Base-by-base conservation (phyloP, 768 basidiomycete species). In the Mycena epipterygia region DNA sequence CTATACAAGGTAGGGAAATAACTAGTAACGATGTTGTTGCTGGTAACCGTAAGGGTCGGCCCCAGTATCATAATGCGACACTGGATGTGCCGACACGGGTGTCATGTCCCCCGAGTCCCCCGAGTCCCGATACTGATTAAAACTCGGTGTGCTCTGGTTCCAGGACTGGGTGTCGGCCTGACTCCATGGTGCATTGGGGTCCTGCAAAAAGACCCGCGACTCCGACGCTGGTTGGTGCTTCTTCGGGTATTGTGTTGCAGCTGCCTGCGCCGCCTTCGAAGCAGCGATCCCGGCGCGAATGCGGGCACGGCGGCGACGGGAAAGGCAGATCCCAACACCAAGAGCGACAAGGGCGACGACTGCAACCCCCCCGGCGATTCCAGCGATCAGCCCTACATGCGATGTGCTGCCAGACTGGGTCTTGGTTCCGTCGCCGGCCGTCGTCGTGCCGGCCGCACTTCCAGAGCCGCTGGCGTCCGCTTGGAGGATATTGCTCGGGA, bases 401-500 rank as follows among this genome's bases (percentile, higher is more conserved):
- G 64, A 62, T 39, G 58, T 63, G 39, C 64, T 41, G 33, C 21
- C n/a, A 17, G 25, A 2, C 21, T n/a, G n/a, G n/a, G 23, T 8
- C 13, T 35, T 17, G 25, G 7, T 27, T 7, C 35, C 35, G 13
- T 3, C 27, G 21, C 19, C 41, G 51, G 25, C 42, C 11, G 70
- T 23, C 1, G 61, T 41, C 2, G 46, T 12, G 66, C 58, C n/a
- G 13, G 55, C 33, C 7, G 79, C 78, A 46, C 71, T 73, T 16
- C 76, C 80, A 12, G 77, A 74, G 4, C 84, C 90, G 48, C 78
- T 83, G 5, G 80, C 89, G 79, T 68, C 80, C 65, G 81, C 78
- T 12, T 84, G 78, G 27, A 85, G 87, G 42, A 88, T 79, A 76
- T 78, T 91, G 0, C 77, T 67, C 0, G 92, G 92, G 12, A 95